Base-by-base conservation (phyloP, 768 basidiomycete genomes). In the Pleurotus tuoliensis region DNA sequence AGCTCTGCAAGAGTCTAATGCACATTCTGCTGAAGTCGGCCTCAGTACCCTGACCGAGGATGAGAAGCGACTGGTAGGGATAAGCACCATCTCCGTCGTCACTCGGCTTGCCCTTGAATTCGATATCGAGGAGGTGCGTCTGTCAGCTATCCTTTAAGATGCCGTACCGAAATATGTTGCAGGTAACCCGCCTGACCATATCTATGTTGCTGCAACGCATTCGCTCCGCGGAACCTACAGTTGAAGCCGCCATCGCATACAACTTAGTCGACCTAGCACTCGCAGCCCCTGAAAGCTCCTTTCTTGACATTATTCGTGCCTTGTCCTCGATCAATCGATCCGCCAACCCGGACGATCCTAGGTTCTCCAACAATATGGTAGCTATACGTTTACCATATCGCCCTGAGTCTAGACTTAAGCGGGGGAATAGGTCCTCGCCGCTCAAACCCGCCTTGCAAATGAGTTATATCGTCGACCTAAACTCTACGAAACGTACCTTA, bases 141-240 rank as follows among this genome's bases (percentile, higher is more conserved):
- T 38, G 18, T n/a, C 22, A 7, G 24, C 40, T 4, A 25, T 20
- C 8, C 8, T 27, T 18, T 22, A n/a, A 48, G 8, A 11, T 27
- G 6, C 38, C 7, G n/a, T 41, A 25, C 18, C 43, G 11, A 5
- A 55, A 40, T 24, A 15, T 34, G 46, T 25, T 5, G 7, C 38
- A 91, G 88, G 87, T 94, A 12, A 93, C 90, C 3, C 84, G 87
- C 38, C 76, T 97, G 16, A 94, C 93, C 2, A 83, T 94, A 12
- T 94, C 94, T 0, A 96, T 97, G 93, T 74, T 98, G 8, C 72
- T 97, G 39, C 95, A 97, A 71, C 82, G 93, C 5, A 74, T 96
- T 18, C 83, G 90, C 22, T 83, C 84, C 18, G 89, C 91, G 2
- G 95, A 97, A 63, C 87, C 92, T 0, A 84, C 86, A 0, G 89